phyloP scores from a whole-genome alignment of 225 moss, liverwort and hornwort species.

The Pleurozium schreberi region DNA sequence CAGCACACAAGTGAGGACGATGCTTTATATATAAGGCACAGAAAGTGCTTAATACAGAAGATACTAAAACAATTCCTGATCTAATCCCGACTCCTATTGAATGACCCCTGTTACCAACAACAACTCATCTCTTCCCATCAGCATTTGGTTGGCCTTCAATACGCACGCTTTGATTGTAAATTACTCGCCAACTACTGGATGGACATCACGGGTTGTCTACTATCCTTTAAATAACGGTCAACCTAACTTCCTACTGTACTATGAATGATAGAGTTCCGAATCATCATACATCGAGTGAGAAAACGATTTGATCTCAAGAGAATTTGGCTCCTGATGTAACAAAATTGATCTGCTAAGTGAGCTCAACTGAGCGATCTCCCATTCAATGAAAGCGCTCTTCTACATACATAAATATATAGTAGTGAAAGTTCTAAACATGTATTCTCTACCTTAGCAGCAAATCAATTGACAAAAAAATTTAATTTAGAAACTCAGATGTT shows the following conservation, averaged over 20 bases:
- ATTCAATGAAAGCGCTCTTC: not conserved
- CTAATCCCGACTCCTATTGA: not conserved
- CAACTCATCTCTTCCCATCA: not conserved
- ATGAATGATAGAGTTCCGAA: not conserved
- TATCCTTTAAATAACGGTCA: not conserved
- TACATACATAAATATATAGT: no score
- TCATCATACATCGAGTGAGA: not conserved
- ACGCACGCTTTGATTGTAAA: not conserved
- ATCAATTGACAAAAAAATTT: not conserved
- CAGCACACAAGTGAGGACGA: not conserved
- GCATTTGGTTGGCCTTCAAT: not conserved
- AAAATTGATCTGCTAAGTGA: not conserved
- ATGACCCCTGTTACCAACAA: not conserved
- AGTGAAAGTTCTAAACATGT: not conserved
- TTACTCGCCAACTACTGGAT: not conserved
- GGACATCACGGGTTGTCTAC: not conserved
- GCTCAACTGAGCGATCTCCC: not conserved
- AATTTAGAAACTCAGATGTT: not conserved
- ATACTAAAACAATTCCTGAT: not conserved
- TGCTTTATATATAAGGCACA: not conserved
- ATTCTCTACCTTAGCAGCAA: not conserved
- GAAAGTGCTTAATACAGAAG: not conserved
- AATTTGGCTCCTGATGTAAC: no score
- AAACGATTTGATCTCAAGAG: not conserved
- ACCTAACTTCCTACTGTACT: not conserved